Conservation (phyloP, 768 basidiomycete species). For the Tylopilus sp. region DNA sequence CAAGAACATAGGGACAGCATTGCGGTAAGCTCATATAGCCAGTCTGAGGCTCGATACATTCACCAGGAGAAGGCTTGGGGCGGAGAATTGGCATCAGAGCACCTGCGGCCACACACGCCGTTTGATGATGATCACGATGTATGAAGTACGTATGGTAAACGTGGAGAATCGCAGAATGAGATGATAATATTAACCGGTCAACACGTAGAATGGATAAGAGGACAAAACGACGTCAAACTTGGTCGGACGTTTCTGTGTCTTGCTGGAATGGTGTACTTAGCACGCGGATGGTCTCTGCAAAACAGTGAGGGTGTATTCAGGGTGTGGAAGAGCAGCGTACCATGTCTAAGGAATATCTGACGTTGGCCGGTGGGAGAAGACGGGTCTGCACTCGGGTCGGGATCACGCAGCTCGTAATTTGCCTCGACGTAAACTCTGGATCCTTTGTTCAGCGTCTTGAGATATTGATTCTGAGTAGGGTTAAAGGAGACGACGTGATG, state of each 20-base stretch:
- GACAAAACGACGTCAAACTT: conserved; percentile 11
- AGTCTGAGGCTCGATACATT: conserved; percentile 26
- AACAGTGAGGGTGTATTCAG: conserved; percentile 4
- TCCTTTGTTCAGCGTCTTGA: conserved; percentile 66
- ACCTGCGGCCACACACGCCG: conserved; percentile 37
- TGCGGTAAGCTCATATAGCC: conserved; percentile 26
- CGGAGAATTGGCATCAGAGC: conserved; percentile 35
- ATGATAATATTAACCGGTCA: conserved; percentile 1
- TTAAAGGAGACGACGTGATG: conserved; percentile 75
- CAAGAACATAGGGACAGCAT: conserved; percentile 30
- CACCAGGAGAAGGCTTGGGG: conserved; percentile 33
- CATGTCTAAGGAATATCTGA: conserved; percentile 80
- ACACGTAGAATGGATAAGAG: background rate
- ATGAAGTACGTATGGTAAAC: conserved; percentile 25
- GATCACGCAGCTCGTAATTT: conserved; percentile 69
- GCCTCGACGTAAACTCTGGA: conserved; percentile 80
- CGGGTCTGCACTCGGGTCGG: conserved; percentile 63
- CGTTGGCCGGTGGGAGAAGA: conserved; percentile 68
- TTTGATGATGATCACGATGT: conserved; percentile 38
- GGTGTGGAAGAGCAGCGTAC: conserved; percentile 36
- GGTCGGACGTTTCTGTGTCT: conserved; percentile 19
- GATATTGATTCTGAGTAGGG: conserved; percentile 56
- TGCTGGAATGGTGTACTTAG: conserved; percentile 34
- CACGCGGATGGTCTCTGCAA: conserved; percentile 53
- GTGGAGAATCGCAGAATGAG: background rate